A percentile compares a stretch with the other conserved stretches of the same genome.
These are phyloP conservation scores for Trichosporon faecale DNA, from an alignment of 1,284 basidiomycete genomes.

Conservation along the genomic window DNA sequence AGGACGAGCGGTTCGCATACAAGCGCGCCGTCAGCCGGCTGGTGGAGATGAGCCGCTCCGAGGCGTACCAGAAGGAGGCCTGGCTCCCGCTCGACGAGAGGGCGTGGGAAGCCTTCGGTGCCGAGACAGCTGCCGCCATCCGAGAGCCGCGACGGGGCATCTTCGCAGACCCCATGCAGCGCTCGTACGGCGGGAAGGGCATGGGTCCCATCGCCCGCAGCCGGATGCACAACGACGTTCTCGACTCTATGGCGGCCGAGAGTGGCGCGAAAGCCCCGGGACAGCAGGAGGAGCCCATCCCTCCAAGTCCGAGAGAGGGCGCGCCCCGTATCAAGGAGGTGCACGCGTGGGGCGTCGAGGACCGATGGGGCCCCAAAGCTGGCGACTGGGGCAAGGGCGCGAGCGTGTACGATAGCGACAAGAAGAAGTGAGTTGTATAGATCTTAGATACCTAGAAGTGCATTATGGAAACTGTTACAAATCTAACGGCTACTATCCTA, in stretches of 20 bases:
- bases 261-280: conserved; percentile 4
- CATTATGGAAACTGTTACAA: conserved; percentile 10
- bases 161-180: neutral
- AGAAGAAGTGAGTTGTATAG: conserved; percentile 7
- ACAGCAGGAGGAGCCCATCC: neutral
- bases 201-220: conserved; percentile 3
- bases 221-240: neutral
- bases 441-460: conserved; percentile 8
- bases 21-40: conserved; percentile 64
- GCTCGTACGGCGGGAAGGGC: neutral
- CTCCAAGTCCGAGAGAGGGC: conserved; percentile 19
- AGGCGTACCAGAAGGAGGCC: conserved; percentile 54
- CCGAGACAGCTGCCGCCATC: neutral
- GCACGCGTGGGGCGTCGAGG: conserved; percentile 51
- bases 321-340: conserved; percentile 42
- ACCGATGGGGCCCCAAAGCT: conserved; percentile 54
- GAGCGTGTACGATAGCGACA: conserved; percentile 18
- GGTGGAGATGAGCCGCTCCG: conserved; percentile 62
- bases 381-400: conserved; percentile 55
- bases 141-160: neutral
- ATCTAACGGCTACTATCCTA: neutral
- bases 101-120: conserved; percentile 50
- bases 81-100: conserved; percentile 48
- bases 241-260: conserved; percentile 15
- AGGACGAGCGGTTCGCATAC: conserved; percentile 67